Percentiles rank a stretch among this genome's conserved stretches.
Conservation (phyloP, 345 rosid species). For the Euphorbia lathyris region DNA sequence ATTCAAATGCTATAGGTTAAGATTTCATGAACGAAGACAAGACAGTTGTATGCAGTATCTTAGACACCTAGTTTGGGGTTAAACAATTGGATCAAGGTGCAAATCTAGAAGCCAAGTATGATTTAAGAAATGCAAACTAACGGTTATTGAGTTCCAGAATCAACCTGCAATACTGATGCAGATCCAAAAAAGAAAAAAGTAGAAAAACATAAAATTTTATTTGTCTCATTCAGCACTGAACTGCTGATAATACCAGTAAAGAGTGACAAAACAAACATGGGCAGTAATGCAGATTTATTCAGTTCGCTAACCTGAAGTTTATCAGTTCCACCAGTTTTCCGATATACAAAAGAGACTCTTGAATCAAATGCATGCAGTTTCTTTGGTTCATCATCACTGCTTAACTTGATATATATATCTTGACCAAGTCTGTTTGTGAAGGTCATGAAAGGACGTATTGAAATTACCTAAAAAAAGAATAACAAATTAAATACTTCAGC, state of each 20-base stretch:
- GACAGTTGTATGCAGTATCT: neutral
- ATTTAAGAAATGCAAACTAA: neutral
- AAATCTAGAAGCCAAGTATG: neutral
- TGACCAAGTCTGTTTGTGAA: slow-evolving; percentile 91
- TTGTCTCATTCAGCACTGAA: neutral
- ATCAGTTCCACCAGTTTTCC: slow-evolving; percentile 48
- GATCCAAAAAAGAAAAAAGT: neutral
- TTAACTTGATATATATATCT: slow-evolving; percentile 63
- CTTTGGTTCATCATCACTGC: slow-evolving; percentile 73
- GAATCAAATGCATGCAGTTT: slow-evolving; percentile 77
- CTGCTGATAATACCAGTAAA: neutral
- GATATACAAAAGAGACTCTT: slow-evolving; percentile 62
- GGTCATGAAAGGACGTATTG: slow-evolving; percentile 87
- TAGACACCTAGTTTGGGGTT: neutral
- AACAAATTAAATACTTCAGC: slow-evolving; percentile 12
- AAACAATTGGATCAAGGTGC: neutral
- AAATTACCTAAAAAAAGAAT: slow-evolving; percentile 57
- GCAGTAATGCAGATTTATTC: neutral
- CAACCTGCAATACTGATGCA: neutral
- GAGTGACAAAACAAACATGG: neutral
- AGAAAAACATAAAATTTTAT: neutral
- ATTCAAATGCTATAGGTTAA: neutral
- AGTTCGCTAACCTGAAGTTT: slow-evolving; percentile 70
- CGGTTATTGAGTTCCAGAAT: neutral
- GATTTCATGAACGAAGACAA: neutral